These are phyloP conservation scores for Fusarium fujikuroi DNA, from an alignment of 2,329 filamentous ascomycete genomes.

Conservation along the genomic window DNA sequence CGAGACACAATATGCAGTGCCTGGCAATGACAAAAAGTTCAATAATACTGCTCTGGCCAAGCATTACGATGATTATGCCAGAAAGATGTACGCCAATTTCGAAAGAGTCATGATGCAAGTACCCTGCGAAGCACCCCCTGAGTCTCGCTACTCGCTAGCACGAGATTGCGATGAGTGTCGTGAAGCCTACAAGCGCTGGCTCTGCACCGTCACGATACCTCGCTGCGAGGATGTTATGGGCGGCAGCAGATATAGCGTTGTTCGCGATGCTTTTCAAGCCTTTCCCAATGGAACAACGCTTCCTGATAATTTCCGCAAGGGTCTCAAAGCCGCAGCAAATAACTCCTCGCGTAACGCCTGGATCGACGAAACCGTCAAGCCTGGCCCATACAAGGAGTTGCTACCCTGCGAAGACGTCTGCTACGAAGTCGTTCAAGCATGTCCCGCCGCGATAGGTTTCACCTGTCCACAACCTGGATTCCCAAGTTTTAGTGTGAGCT, in stretches of 20 bases:
- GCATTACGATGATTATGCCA: constrained; percentile 83
- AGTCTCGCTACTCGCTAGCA: constrained; percentile 83
- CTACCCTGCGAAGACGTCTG: constrained; percentile 90
- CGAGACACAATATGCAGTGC: constrained; percentile 90
- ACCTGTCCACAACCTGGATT: constrained; percentile 69
- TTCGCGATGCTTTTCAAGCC: constrained; percentile 75
- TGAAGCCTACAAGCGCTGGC: constrained; percentile 89
- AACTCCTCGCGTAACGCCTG: constrained; percentile 72
- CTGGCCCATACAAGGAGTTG: constrained; percentile 94
- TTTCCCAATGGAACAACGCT: constrained; percentile 76
- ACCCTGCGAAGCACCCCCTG: constrained; percentile 80
- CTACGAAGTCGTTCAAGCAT: constrained; percentile 85
- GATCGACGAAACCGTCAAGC: constrained; percentile 77
- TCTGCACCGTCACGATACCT: constrained; percentile 92
- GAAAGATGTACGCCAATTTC: constrained; percentile 78
- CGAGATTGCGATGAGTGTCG: constrained; percentile 80
- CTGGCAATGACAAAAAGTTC: constrained; percentile 75
- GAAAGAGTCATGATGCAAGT: constrained; percentile 84
- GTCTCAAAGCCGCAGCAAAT: constrained; percentile 39
- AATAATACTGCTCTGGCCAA: constrained; percentile 70
- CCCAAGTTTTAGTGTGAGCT: constrained; percentile 50
- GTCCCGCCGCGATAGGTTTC: constrained; percentile 81
- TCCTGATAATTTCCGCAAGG: constrained; percentile 48
- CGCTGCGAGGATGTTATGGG: constrained; percentile 87
- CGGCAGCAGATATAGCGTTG: constrained; percentile 54